A percentile compares a stretch with the other conserved stretches of the same genome.
Evolutionary conservation across 495 filamentous ascomycete genomes (phyloP).

Genomic region (Penicillium dipodomyicola): DNA sequence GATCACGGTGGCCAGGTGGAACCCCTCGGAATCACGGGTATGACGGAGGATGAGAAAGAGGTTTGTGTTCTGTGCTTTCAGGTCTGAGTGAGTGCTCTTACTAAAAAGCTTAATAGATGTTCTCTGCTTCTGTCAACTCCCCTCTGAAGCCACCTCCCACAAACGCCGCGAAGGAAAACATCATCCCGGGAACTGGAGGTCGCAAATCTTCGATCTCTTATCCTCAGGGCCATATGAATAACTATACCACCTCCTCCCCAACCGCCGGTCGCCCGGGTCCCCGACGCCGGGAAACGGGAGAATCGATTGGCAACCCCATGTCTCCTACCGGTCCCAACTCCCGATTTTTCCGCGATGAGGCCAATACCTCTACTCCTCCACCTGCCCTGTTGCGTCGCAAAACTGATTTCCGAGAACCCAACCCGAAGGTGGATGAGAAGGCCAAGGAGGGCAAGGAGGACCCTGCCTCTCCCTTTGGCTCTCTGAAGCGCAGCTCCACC

Average conservation of each 20-base stretch:
- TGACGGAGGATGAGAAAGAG: slow-evolving; percentile 82
- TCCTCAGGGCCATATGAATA: slow-evolving; percentile 44
- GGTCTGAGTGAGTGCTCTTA: slow-evolving; percentile 10
- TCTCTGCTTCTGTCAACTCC: slow-evolving; percentile 86
- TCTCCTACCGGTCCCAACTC: slow-evolving; percentile 49
- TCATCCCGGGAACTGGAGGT: slow-evolving; percentile 53
- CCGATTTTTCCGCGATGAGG: slow-evolving; percentile 59
- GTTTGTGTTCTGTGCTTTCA: slow-evolving; percentile 43
- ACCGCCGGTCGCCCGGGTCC: slow-evolving; percentile 65
- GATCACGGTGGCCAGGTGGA: slow-evolving; percentile 69
- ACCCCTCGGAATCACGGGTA: slow-evolving; percentile 70
- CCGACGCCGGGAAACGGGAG: slow-evolving; percentile 83
- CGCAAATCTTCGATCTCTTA: slow-evolving; percentile 78
- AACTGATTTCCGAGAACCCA: slow-evolving; percentile 62
- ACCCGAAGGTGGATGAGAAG: slow-evolving; percentile 36
- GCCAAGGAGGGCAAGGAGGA: slow-evolving; percentile 48
- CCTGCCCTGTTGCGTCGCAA: slow-evolving; percentile 70
- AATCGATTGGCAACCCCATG: slow-evolving; percentile 63
- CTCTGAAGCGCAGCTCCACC: slow-evolving; percentile 69
- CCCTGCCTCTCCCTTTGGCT: slow-evolving; percentile 55
- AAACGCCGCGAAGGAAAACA: slow-evolving; percentile 66
- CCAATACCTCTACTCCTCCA: slow-evolving; percentile 57
- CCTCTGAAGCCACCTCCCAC: slow-evolving; percentile 81
- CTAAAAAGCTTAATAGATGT: slow-evolving; percentile 52
- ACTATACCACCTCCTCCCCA: slow-evolving; percentile 54